Evolutionary conservation across 345 rosid genomes (phyloP), one percentile per base, ranked within the genome.

Genomic region (Ceriops tagal): DNA sequence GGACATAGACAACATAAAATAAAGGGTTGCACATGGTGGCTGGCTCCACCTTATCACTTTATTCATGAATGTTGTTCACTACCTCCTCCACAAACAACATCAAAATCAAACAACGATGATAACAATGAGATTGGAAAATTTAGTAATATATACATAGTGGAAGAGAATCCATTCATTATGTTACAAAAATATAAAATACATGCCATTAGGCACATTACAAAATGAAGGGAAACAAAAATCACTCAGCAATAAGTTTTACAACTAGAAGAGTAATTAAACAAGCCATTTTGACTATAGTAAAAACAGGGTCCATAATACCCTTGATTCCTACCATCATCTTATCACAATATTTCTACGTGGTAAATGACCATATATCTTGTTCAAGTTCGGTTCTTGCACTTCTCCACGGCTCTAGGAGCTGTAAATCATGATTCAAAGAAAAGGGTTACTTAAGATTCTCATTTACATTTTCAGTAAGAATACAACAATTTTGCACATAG

Each of bases 331-430:
- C 24, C 59, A 67, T 62, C 31, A 60, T 37, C 68, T 64, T 59
- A 72, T 34, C 37, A 34, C 37, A 34, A 34, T 71, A 62, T 59
- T n/a, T 53, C 59, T 28, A 52, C 11, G 56, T 59, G 35, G 57
- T 37, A 31, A 19, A 13, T 21, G 28, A 55, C 22, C 3, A 49
- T 22, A 30, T 34, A 43, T 37, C 51, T 56, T 49, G 65, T 46
- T 87, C 84, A 90, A 75, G 86, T 75, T 81, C 93, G 82, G 79
- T 81, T 89, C 95, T 83, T 89, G 86, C 87, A 83, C 57, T 89
- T 89, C 82, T 87, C 93, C 56, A 85, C 76, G 39, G 93, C 91
- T 72, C 88, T 83, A 68, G 93, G 93, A 22, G 93, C 93, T 89
- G 87, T 69, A 76, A 70, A n/a, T 32, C 8, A 34, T 13, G 16